Conservation (phyloP, 116 monocot species). For the Zostera marina region DNA sequence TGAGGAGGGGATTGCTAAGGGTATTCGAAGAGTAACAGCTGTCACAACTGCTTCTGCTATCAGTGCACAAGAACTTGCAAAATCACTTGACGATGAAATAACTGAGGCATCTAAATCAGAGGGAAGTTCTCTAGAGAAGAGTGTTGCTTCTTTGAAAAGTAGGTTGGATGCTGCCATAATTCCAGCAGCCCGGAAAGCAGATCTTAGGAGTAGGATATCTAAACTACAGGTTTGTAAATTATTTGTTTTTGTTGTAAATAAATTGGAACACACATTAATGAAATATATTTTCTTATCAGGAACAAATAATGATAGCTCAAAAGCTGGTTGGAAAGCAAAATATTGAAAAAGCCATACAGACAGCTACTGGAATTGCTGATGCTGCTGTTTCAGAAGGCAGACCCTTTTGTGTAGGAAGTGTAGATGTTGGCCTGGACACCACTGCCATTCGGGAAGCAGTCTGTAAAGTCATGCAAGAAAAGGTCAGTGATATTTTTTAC, state of each 20-base stretch:
- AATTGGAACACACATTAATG: neutral
- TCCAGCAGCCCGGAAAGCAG: slow-evolving; percentile 72
- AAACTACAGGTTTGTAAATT: slow-evolving; percentile 40
- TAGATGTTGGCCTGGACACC: slow-evolving; percentile 75
- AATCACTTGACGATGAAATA: slow-evolving; percentile 61
- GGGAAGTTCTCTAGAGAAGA: slow-evolving; percentile 60
- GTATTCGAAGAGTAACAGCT: slow-evolving; percentile 81
- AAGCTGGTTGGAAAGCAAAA: slow-evolving; percentile 75
- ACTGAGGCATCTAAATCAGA: slow-evolving; percentile 36
- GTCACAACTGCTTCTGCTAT: slow-evolving; percentile 77
- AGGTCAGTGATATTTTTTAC: slow-evolving; percentile 17
- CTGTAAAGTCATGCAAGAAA: slow-evolving; percentile 55
- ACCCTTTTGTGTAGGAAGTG: slow-evolving; percentile 50
- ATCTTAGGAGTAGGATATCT: slow-evolving; percentile 46
- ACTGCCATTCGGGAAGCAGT: slow-evolving; percentile 93
- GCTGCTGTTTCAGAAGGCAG: slow-evolving; percentile 65
- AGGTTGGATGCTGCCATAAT: slow-evolving; percentile 57
- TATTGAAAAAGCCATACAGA: slow-evolving; percentile 55
- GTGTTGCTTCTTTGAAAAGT: slow-evolving; percentile 71
- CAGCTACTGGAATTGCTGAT: slow-evolving; percentile 42
- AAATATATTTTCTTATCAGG: slow-evolving; percentile 20
- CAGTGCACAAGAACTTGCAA: slow-evolving; percentile 46
- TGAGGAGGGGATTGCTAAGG: slow-evolving; percentile 98
- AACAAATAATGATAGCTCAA: slow-evolving; percentile 57
- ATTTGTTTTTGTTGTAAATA: neutral